These are phyloP conservation scores for Phlegmacium glaucopus DNA, from an alignment of 768 basidiomycete species.

Conservation along the genomic window DNA sequence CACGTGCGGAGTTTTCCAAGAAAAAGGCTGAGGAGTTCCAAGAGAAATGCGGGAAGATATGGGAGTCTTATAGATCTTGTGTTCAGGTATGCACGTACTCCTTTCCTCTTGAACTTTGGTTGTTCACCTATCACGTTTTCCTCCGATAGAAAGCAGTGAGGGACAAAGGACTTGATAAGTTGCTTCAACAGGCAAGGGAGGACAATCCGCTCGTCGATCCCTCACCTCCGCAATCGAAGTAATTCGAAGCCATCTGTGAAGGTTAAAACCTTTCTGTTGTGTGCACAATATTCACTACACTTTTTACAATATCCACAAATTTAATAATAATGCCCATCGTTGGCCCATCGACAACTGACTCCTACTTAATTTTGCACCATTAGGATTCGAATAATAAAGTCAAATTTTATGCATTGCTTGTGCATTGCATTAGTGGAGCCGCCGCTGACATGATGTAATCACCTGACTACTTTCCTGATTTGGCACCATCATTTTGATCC, in stretches of 20 bases:
- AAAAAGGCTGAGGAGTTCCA: constrained; percentile 89
- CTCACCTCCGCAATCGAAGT: constrained; percentile 31
- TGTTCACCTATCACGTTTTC: not conserved
- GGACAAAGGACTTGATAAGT: constrained; percentile 68
- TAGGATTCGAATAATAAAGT: too few relatives aligned
- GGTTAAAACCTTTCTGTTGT: too few relatives aligned
- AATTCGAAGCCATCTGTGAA: not conserved
- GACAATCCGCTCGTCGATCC: constrained; percentile 75
- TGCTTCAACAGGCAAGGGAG: constrained; percentile 76
- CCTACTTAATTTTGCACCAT: too few relatives aligned
- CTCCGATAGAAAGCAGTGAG: constrained; percentile 68
- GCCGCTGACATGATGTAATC: too few relatives aligned
- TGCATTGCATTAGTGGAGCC: too few relatives aligned
- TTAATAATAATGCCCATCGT: too few relatives aligned
- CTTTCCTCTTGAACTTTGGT: not conserved
- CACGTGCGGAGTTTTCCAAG: constrained; percentile 61
- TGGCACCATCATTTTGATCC: too few relatives aligned
- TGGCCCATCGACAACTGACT: too few relatives aligned
- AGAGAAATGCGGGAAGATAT: constrained; percentile 76
- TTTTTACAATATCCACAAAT: too few relatives aligned
- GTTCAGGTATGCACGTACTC: constrained; percentile 59
- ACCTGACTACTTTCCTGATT: too few relatives aligned
- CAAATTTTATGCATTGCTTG: too few relatives aligned
- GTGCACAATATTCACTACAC: too few relatives aligned
- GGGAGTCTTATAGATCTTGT: constrained; percentile 78